Conservation (phyloP, 2,329 filamentous ascomycete species). For the Incumbomyces delicatus region DNA sequence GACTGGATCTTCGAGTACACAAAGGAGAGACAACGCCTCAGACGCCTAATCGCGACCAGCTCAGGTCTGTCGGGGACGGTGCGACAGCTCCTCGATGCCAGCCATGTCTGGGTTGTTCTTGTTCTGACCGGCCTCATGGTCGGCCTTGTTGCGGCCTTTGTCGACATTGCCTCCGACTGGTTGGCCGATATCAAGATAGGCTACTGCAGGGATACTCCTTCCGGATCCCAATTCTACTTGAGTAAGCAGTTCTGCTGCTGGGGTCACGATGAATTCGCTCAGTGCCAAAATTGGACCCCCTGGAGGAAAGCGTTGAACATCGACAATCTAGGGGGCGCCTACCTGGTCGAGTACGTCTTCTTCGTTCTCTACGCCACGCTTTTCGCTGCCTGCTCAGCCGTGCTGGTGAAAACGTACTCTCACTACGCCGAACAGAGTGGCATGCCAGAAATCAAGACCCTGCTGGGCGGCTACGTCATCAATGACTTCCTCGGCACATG, state of each 20-base stretch:
- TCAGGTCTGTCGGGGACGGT: constrained; percentile 63
- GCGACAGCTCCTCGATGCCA: constrained; percentile 66
- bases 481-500: constrained; percentile 73
- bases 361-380: constrained; percentile 75
- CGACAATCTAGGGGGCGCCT: constrained; percentile 56
- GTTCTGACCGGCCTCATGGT: constrained; percentile 76
- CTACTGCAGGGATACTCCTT: constrained; percentile 65
- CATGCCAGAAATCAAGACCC: constrained; percentile 95
- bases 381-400: constrained; percentile 66
- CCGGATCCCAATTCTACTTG: constrained; percentile 81
- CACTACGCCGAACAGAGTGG: constrained; percentile 87
- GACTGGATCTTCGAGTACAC: constrained; percentile 99
- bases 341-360: constrained; percentile 77
- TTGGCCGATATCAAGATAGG: constrained; percentile 84
- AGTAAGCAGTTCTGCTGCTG: constrained; percentile 89
- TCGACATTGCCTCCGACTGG: constrained; percentile 89
- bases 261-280: constrained; percentile 70
- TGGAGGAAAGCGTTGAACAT: constrained; percentile 72
- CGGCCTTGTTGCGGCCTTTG: constrained; percentile 73
- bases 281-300: constrained; percentile 77
- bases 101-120: constrained; percentile 85
- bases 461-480: constrained; percentile 89
- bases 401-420: constrained; percentile 75
- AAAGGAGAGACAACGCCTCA: constrained; percentile 80
- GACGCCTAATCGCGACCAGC: constrained; percentile 57